These are phyloP conservation scores for Omphalotus guepiniiformis DNA, from an alignment of 768 basidiomycete genomes.

Conservation along the genomic window DNA sequence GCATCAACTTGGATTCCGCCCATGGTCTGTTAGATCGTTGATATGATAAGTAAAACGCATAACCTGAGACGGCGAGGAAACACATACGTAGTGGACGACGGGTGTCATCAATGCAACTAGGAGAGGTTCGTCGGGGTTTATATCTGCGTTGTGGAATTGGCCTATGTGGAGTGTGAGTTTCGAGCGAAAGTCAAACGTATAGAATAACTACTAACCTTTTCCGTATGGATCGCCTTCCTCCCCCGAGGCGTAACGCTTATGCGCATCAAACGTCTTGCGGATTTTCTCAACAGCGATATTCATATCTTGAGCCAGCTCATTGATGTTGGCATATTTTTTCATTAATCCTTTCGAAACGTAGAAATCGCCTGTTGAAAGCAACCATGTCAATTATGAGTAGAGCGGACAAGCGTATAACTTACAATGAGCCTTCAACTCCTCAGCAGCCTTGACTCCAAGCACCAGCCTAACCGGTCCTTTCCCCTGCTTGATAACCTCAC, in stretches of 20 bases:
- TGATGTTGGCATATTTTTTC: constrained; percentile 17
- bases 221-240: constrained; percentile 18
- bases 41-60: background rate
- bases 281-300: constrained; percentile 13
- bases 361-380: constrained; percentile 17
- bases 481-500: constrained; percentile 15
- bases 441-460: constrained; percentile 14
- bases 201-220: constrained; percentile 4
- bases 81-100: constrained; percentile 24
- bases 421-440: constrained; percentile 20
- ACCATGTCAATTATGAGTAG: background rate
- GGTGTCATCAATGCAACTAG: constrained; percentile 22
- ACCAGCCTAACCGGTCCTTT: constrained; percentile 20
- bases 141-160: constrained; percentile 12
- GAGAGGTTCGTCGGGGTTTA: constrained; percentile 13
- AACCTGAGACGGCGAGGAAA: no score
- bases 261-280: constrained; percentile 12
- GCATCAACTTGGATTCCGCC: constrained; percentile 21
- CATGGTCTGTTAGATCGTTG: constrained; percentile 18
- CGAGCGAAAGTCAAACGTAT: background rate
- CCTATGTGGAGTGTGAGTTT: background rate
- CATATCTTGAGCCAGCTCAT: constrained; percentile 16
- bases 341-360: constrained; percentile 23
- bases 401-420: constrained; percentile 1
- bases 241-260: constrained; percentile 11